Evolutionary conservation across 208 protist genomes (phyloP), one percentile per base, ranked within the genome.

Genomic region (Leptomonas pyrrhocoris): DNA sequence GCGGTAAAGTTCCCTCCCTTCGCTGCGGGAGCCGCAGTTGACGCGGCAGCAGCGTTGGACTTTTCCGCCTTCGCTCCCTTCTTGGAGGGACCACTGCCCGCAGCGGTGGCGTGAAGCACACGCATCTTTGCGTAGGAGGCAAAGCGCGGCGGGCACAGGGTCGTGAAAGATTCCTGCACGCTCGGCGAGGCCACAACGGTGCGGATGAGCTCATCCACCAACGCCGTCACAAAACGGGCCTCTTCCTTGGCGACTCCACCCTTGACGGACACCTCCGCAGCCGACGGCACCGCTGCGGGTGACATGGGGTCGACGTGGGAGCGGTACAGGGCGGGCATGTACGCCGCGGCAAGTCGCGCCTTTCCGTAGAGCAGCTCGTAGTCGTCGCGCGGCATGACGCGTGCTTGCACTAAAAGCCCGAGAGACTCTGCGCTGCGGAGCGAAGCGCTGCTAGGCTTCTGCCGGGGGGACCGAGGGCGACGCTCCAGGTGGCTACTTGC

Each of bases 381-480:
- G 50, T 78, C 80, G 21, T 93, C 88, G 25, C 84, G 51, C 19
- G 86, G 74, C 79, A 97, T 88, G 15, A 95, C 62, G 40, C 83
- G 80, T 31, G 87, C 93, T 76, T 97, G 90, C 15, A 97, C 61
- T 45, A 94, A 69, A 27, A 95, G 73, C 63, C 93, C 88, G 19
- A 95, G 69, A 25, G 80, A 61, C 46, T 82, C 73, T 1, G 12
- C 6, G 46, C 53, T 61, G 9, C 21, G 12, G 25, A 49, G 27
- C 2, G 51, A 28, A 30, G 60, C 25, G 45, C 49, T 30, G 34
- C 43, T 28, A n/a, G 27, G 21, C 27, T 72, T 51, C 9, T n/a
- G 43, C 66, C 78, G 53, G 79, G 69, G 57, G 59, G 79, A 63
- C 77, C 63, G 31, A 64, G 54, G 40, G 85, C 77, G 68, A 76